These are phyloP conservation scores for Tetrastigma voinierianum DNA, from an alignment of 164 flowering plant genomes.

Conservation along the genomic window DNA sequence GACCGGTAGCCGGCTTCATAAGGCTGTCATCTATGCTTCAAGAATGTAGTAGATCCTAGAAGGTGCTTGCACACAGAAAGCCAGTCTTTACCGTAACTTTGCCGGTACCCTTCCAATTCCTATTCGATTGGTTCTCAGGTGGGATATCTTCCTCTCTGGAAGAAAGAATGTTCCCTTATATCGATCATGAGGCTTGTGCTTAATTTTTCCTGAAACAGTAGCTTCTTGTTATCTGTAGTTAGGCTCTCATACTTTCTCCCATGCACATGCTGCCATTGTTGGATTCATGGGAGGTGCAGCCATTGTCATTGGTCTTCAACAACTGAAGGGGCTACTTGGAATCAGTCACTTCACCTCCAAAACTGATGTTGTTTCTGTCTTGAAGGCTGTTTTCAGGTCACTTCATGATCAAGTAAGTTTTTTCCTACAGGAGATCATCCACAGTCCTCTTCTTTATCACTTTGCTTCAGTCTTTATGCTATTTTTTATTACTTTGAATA, in stretches of 20 bases:
- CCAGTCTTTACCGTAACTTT: conserved; percentile 70
- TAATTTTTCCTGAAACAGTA: not conserved
- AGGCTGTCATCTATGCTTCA: conserved; percentile 60
- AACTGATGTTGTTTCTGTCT: conserved; percentile 80
- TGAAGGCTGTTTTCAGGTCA: conserved; percentile 45
- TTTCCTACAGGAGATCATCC: not conserved
- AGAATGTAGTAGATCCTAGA: conserved; percentile 51
- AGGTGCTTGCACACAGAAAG: conserved; percentile 59
- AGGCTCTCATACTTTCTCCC: conserved; percentile 86
- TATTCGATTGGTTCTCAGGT: conserved; percentile 77
- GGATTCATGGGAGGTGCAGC: conserved; percentile 98
- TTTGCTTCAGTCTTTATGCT: not conserved
- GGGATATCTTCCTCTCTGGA: not conserved
- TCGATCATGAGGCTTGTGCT: no score
- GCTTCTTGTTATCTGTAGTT: conserved; percentile 33
- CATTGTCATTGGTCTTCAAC: conserved; percentile 82
- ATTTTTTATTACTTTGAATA: not conserved
- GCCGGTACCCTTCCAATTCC: conserved; percentile 76
- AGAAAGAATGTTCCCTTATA: not conserved
- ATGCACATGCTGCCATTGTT: conserved; percentile 83
- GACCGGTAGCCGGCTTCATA: conserved; percentile 27
- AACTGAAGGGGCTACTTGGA: conserved; percentile 76
- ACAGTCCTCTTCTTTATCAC: no score
- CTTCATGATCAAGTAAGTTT: conserved; percentile 48
- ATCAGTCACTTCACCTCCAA: conserved; percentile 64